phyloP scores from a whole-genome alignment of 2,329 filamentous ascomycete species.

The Cladosporium colombiae region DNA sequence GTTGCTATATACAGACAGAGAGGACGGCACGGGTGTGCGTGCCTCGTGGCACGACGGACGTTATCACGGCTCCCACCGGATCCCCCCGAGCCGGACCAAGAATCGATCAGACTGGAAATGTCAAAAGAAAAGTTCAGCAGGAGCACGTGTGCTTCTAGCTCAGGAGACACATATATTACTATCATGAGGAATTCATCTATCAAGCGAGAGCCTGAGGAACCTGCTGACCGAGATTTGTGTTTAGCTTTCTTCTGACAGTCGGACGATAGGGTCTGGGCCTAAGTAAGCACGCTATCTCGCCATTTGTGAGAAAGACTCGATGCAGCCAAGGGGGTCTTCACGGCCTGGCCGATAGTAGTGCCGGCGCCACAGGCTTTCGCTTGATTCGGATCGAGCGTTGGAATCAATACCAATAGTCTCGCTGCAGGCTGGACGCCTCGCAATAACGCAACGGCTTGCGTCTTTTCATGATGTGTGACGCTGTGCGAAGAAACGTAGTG shows the following conservation, averaged over 20 bases:
- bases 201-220: neutral
- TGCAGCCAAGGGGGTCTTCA: conserved; percentile 19
- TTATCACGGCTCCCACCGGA: neutral
- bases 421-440: neutral
- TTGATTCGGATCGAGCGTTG: conserved; percentile 2
- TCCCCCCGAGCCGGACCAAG: conserved; percentile 1
- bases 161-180: neutral
- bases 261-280: neutral
- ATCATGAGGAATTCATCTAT: neutral
- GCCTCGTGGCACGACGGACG: neutral
- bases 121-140: neutral
- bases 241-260: neutral
- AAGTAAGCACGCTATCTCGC: conserved; percentile 3
- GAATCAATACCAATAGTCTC: conserved; percentile 11
- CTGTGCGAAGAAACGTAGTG: neutral
- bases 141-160: conserved; percentile 2
- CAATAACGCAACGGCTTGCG: neutral
- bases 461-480: neutral
- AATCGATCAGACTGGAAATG: neutral
- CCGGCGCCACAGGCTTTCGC: conserved; percentile 11
- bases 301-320: conserved; percentile 7
- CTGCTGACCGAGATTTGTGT: neutral
- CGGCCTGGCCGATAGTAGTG: conserved; percentile 18
- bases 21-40: neutral
- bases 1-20: neutral